Evolutionary conservation across 192 early-diverging fungal genomes (phyloP), one percentile per base, ranked within the genome.

Genomic region (Umbelopsis ramanniana): DNA sequence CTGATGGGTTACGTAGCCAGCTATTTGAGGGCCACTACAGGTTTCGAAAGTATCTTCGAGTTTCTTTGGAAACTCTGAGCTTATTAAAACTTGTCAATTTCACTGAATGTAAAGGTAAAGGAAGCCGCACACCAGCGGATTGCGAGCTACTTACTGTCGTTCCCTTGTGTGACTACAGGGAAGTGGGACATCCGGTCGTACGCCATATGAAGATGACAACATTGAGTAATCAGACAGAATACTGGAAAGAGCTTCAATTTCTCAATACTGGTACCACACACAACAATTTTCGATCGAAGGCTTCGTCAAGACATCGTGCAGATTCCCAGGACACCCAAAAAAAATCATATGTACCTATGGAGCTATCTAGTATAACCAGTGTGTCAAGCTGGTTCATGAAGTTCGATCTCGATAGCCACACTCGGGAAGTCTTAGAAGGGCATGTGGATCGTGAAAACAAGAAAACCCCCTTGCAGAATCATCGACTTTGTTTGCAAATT

Each of bases 211-310:
- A 12, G 17, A 63, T 63, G 57, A n/a, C 23, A 14, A 63, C 57
- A 6, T 38, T 63, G 17, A 26, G 35, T n/a, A 26, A 63, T 63
- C 57, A 63, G 24, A 29, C 3, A 37, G 17, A 33, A n/a, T 63
- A 63, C 14, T 63, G 57, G 57, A 26, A 63, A 14, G 57, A 63
- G 35, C 26, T 63, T 17, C 57, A 63, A 17, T 63, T 63, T 37
- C 2, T 63, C 5, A 29, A 22, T 4, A 63, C 57, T 37, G 57
- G 33, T 3, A 50, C 15, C 4, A 63, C 29, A 15, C 57, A 37
- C 33, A 17, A 1, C 57, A 19, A 1, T 17, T n/a, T 50, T 50
- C 48, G n/a, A 19, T 63, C 29, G 19, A 37, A 6, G 29, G 9
- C 19, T 15, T 17, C 17, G 33, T 63, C 57, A 63, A 63, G 6